Conservation (phyloP, 495 filamentous ascomycete species). For the Aspergillus funiculosus region DNA sequence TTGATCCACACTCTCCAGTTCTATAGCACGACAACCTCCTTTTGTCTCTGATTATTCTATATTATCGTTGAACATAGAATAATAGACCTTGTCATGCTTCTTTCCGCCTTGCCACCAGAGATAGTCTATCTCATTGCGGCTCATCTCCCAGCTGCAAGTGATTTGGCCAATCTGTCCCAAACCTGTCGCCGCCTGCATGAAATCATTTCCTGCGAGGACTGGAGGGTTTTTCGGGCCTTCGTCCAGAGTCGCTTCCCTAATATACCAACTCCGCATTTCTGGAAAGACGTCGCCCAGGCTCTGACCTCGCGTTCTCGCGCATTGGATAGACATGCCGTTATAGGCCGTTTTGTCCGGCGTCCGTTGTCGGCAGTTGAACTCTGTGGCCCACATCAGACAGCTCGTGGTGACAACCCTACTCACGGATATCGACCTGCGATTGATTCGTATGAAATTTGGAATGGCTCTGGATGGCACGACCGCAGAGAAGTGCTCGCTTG, state of each 20-base stretch:
- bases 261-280: slow-evolving; percentile 36
- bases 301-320: slow-evolving; percentile 55
- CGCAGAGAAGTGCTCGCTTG: slow-evolving; percentile 54
- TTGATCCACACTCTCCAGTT: too few relatives aligned
- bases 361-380: slow-evolving; percentile 26
- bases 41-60: too few relatives aligned
- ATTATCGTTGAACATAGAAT: too few relatives aligned
- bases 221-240: slow-evolving; percentile 48
- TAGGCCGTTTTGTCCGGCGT: slow-evolving; percentile 50
- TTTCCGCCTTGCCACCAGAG: slow-evolving; percentile 53
- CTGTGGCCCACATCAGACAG: slow-evolving; percentile 24
- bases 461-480: slow-evolving; percentile 45
- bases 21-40: too few relatives aligned
- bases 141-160: slow-evolving; percentile 48
- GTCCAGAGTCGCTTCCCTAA: slow-evolving; percentile 49
- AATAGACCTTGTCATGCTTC: background rate
- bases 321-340: slow-evolving; percentile 52
- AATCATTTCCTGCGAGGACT: slow-evolving; percentile 51
- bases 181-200: slow-evolving; percentile 47
- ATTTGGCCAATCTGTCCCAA: slow-evolving; percentile 41
- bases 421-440: slow-evolving; percentile 59
- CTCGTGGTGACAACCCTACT: slow-evolving; percentile 47
- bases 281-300: slow-evolving; percentile 49
- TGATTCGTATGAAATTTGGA: slow-evolving; percentile 55
- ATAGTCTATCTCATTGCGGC: slow-evolving; percentile 52